Evolutionary conservation across 2,329 filamentous ascomycete genomes (phyloP).

Genomic region (Pseudogymnoascus sp.): DNA sequence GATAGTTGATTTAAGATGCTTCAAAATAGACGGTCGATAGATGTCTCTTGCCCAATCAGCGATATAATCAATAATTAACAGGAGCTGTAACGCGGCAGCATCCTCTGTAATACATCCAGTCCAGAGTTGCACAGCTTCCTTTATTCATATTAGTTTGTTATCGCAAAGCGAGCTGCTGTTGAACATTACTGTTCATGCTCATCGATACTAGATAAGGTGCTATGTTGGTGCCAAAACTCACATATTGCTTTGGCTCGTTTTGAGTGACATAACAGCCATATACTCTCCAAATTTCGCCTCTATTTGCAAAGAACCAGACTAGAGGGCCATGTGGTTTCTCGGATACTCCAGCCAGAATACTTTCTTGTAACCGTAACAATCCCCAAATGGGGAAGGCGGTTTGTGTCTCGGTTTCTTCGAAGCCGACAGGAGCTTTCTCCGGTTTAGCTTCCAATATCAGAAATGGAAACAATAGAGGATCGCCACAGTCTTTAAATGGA

Average conservation of each 20-base stretch:
- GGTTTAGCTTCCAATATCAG: conserved; percentile 24
- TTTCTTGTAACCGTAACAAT: conserved; percentile 20
- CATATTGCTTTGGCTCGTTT: too few relatives aligned
- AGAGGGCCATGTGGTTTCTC: too few relatives aligned
- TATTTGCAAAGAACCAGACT: too few relatives aligned
- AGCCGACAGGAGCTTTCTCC: conserved; percentile 15
- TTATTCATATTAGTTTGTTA: background rate
- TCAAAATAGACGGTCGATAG: conserved; percentile 17
- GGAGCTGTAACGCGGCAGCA: conserved; percentile 23
- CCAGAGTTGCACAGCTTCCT: conserved; percentile 21
- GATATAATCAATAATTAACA: conserved; percentile 27
- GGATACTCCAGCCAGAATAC: background rate
- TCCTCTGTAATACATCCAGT: conserved; percentile 18
- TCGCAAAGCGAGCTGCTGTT: too few relatives aligned
- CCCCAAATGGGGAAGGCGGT: conserved; percentile 21
- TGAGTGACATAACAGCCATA: too few relatives aligned
- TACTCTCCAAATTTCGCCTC: too few relatives aligned
- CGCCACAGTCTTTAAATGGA: conserved; percentile 12
- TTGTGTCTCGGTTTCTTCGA: conserved; percentile 19
- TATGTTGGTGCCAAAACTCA: too few relatives aligned
- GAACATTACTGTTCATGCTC: too few relatives aligned
- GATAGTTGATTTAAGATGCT: background rate
- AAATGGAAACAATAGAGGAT: conserved; percentile 20
- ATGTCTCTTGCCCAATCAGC: conserved; percentile 28
- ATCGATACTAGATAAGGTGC: too few relatives aligned